Evolutionary conservation across 306 rosid species (phyloP).

Genomic region (Senna siamea): DNA sequence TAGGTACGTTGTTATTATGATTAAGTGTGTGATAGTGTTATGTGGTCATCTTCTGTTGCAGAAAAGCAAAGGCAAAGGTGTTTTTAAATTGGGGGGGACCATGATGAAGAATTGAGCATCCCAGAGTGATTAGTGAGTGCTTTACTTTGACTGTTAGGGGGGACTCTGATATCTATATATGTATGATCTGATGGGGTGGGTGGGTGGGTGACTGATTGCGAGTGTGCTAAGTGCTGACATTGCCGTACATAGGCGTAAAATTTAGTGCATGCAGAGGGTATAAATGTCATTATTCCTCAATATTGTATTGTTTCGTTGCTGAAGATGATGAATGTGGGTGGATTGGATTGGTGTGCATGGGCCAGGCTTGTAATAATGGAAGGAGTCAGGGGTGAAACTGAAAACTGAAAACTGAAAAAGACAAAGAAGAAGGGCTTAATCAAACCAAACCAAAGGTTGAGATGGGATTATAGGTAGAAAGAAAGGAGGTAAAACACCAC

Average conservation of each 20-base stretch:
- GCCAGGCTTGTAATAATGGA: slow-evolving; percentile 26
- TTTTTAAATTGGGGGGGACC: slow-evolving; percentile 45
- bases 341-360: not conserved
- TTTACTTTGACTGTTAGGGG: too few species aligned
- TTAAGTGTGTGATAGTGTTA: not conserved
- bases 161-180: too few species aligned
- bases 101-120: not conserved
- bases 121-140: not conserved
- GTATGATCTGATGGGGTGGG: not conserved
- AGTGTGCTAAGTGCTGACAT: not conserved
- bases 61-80: too few species aligned
- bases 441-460: too few species aligned
- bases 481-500: not conserved
- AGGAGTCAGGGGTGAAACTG: not conserved
- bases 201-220: not conserved
- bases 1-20: not conserved
- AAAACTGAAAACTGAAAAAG: not conserved
- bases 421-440: not conserved
- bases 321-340: too few species aligned
- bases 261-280: slow-evolving; percentile 5
- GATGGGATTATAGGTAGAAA: not conserved
- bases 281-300: not conserved
- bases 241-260: not conserved
- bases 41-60: slow-evolving; percentile 21
- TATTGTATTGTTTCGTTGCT: too few species aligned